Evolutionary conservation across 2,329 filamentous ascomycete species (phyloP).

Genomic region (Nothophoma quercina): DNA sequence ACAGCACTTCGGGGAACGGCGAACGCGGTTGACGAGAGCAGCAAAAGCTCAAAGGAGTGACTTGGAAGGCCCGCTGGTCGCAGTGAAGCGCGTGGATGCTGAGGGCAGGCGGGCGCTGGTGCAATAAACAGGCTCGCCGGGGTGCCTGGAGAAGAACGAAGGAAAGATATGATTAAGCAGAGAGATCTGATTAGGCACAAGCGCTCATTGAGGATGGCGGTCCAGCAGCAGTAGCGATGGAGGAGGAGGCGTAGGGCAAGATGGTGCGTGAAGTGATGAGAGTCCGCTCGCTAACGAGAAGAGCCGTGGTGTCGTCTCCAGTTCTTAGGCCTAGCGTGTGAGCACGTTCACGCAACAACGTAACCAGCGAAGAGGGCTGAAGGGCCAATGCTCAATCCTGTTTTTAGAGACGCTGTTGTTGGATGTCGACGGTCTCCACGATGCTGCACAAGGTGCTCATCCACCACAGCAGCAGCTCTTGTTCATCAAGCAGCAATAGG

Average conservation of each 20-base stretch:
- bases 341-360: constrained; percentile 12
- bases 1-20: constrained; percentile 19
- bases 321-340: constrained; percentile 3
- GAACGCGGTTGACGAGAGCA: constrained; percentile 15
- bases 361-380: background rate
- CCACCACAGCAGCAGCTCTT: background rate
- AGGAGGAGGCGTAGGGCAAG: constrained; percentile 20
- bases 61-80: constrained; percentile 26
- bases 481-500: constrained; percentile 3
- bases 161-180: constrained; percentile 46
- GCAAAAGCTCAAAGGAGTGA: constrained; percentile 38
- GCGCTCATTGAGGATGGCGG: constrained; percentile 35
- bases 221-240: constrained; percentile 25
- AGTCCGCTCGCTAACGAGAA: constrained; percentile 14
- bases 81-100: constrained; percentile 20
- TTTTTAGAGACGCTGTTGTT: background rate
- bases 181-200: constrained; percentile 36
- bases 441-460: background rate
- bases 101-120: constrained; percentile 24
- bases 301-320: constrained; percentile 4
- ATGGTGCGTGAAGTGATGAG: constrained; percentile 25
- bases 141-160: constrained; percentile 50
- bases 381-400: constrained; percentile 6
- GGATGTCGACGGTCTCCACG: background rate
- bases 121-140: constrained; percentile 48